Conservation (phyloP, 768 basidiomycete genomes). For the Psilocybe cyanescens region DNA sequence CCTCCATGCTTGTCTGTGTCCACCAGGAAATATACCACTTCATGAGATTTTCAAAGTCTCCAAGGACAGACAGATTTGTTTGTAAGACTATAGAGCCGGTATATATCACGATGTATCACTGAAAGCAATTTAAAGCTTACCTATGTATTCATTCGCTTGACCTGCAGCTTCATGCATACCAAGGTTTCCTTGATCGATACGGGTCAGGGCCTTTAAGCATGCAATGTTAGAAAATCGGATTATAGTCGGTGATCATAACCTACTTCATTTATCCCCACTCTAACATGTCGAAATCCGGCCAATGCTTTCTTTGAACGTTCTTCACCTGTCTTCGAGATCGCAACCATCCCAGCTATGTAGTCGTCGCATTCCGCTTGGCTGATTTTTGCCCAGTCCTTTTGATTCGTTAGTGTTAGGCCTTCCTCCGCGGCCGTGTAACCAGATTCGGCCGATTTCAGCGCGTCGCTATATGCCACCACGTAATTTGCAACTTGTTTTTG, state of each 20-base stretch:
- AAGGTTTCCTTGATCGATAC: neutral
- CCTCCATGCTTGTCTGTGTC: neutral
- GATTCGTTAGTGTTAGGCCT: neutral
- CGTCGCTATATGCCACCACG: neutral
- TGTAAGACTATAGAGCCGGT: neutral
- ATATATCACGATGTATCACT: too few species aligned
- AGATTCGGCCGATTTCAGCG: neutral
- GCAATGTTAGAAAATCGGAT: neutral
- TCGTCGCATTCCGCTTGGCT: neutral
- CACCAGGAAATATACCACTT: conserved; percentile 5
- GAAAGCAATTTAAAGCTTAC: too few species aligned
- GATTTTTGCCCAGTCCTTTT: neutral
- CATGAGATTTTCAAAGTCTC: neutral
- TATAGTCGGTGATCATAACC: neutral
- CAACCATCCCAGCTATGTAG: neutral
- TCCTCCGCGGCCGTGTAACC: neutral
- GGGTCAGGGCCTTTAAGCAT: neutral
- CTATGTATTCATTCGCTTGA: too few species aligned
- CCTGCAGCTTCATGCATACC: too few species aligned
- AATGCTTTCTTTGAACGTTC: neutral
- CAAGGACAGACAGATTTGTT: neutral
- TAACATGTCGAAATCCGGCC: conserved; percentile 2
- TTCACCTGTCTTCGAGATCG: neutral
- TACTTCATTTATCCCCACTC: neutral
- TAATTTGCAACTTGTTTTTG: neutral